These are phyloP conservation scores for Raffaelea albimanens DNA, from an alignment of 2,329 filamentous ascomycete species.

Conservation along the genomic window DNA sequence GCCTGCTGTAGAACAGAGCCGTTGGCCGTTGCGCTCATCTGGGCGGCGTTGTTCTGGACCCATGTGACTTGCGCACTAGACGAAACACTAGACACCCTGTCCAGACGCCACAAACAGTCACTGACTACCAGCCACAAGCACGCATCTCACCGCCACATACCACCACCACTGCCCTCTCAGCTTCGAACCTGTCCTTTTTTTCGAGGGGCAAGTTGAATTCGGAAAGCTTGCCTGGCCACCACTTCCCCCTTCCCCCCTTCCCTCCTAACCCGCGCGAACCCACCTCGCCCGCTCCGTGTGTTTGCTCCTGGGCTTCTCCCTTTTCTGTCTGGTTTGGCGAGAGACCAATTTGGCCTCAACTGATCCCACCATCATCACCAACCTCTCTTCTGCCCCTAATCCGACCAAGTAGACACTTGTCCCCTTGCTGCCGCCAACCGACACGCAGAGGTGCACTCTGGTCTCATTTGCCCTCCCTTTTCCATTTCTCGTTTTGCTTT, in stretches of 20 bases:
- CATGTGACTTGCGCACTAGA: neutral
- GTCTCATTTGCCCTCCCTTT: neutral
- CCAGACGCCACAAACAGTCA: neutral
- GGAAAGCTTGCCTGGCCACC: neutral
- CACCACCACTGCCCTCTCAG: neutral
- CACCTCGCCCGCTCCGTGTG: conserved; percentile 5
- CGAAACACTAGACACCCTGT: too few relatives aligned
- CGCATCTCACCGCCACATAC: conserved; percentile 1
- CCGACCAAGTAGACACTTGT: neutral
- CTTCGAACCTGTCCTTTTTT: conserved; percentile 8
- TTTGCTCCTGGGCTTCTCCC: neutral
- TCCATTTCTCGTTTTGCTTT: neutral
- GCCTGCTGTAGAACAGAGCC: too few relatives aligned
- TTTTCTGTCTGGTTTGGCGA: neutral
- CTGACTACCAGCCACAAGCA: conserved; percentile 1
- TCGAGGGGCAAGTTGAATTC: conserved; percentile 5
- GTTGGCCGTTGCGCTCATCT: too few relatives aligned
- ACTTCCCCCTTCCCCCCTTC: neutral
- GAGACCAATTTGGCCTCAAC: conserved; percentile 11
- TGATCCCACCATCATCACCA: conserved; percentile 6
- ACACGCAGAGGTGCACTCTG: neutral
- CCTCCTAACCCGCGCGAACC: conserved; percentile 2
- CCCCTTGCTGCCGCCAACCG: neutral
- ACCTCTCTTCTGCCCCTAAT: conserved; percentile 1
- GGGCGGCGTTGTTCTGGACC: too few relatives aligned